phyloP scores from a whole-genome alignment of 2,329 filamentous ascomycete genomes.

The Plenodomus tracheiphilus region DNA sequence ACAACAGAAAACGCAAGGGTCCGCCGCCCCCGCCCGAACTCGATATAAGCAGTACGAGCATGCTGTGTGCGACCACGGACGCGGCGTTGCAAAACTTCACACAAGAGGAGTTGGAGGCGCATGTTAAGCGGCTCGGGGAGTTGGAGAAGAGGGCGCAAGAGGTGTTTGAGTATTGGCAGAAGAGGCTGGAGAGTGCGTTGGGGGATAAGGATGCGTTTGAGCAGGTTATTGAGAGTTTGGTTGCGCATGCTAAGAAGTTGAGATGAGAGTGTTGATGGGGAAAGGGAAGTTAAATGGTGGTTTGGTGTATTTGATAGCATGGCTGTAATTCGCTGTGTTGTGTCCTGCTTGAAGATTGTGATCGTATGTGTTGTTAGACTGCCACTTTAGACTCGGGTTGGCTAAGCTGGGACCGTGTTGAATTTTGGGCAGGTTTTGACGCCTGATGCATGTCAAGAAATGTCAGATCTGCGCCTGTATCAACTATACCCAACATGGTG shows the following conservation, averaged over 20 bases:
- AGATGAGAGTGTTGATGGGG: constrained; percentile 51
- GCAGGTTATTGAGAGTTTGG: constrained; percentile 93
- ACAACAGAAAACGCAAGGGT: constrained; percentile 57
- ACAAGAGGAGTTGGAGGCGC: constrained; percentile 71
- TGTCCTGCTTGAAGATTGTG: too few relatives aligned
- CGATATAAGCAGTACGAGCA: constrained; percentile 75
- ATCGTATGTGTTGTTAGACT: too few relatives aligned
- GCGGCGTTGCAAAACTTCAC: constrained; percentile 81
- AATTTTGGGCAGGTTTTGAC: too few relatives aligned
- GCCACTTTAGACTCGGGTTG: too few relatives aligned
- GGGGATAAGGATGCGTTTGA: constrained; percentile 94
- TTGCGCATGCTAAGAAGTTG: constrained; percentile 85
- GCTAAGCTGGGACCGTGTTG: too few relatives aligned
- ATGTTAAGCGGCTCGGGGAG: constrained; percentile 70
- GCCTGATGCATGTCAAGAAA: too few relatives aligned
- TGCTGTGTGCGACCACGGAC: constrained; percentile 81
- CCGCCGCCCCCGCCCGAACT: constrained; percentile 72
- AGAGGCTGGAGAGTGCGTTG: constrained; percentile 80
- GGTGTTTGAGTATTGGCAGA: constrained; percentile 85
- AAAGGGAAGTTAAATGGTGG: background rate
- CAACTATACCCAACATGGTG: too few relatives aligned
- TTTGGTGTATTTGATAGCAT: too few relatives aligned
- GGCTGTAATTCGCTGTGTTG: too few relatives aligned
- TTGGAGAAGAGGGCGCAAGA: constrained; percentile 73
- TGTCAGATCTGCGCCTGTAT: too few relatives aligned